Evolutionary conservation across 2,329 filamentous ascomycete genomes (phyloP), one percentile per base, ranked within the genome.

Genomic region (Lasiodiplodia gonubiensis): DNA sequence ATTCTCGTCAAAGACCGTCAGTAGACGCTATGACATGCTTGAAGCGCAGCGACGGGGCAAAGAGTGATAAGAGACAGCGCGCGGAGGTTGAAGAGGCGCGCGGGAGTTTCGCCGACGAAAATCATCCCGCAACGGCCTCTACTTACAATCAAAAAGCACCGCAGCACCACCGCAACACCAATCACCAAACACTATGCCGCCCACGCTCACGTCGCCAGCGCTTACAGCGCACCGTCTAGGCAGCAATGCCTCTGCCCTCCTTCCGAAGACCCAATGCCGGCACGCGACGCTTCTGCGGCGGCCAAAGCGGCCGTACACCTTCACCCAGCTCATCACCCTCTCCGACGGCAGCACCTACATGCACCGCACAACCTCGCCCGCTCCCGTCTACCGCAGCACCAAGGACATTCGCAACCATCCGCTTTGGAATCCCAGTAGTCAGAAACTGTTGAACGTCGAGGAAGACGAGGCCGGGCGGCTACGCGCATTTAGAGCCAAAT

Each of bases 241-340:
- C 30, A 74, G 76, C 42, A 71, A 69, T 54, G 51, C 68, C 67
- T 18, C 71, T 8, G 42, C 42, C 70, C 27, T 69, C 25, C 61
- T 66, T 46, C 53, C 64, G 37, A 64, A 63, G 42, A 69, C 57
- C 60, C 91, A 94, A 82, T 84, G 89, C 77, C 90, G 93, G 69
- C 88, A 93, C 77, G 95, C 95, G 64, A 93, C 92, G 27, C 91
- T 97, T 70, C 88, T 98, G 76, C 87, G 86, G 70, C 92, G 95
- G 18, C 93, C 93, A n/a, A 91, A 93, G 76, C 89, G 94, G 6
- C 94, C 95, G 51, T 98, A 97, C 85, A 92, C 90, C 72, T 98
- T 97, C 85, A 97, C 94, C n/a, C 95, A 99, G 82, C 87, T 99
- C 69, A 86, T 99, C 72, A 94, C 93, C 65, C 90, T 98, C 71